phyloP scores from a whole-genome alignment of 805 yeast genomes.

The Trichomonascus vanleenenianus region DNA sequence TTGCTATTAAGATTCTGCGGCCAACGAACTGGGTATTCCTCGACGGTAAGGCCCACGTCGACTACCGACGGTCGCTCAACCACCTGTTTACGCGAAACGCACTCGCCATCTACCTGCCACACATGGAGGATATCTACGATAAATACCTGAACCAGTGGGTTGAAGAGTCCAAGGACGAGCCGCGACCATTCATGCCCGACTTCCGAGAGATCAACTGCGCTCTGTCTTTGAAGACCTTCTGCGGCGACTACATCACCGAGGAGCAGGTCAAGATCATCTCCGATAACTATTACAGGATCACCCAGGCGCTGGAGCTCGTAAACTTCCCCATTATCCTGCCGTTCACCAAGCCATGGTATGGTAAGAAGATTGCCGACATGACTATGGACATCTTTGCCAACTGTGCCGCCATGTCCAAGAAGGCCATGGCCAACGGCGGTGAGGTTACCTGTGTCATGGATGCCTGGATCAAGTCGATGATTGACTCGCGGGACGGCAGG shows the following conservation, averaged over 20 bases:
- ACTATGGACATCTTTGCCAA: constrained; percentile 85
- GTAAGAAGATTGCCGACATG: constrained; percentile 85
- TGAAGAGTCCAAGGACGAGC: constrained; percentile 46
- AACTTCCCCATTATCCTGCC: constrained; percentile 97
- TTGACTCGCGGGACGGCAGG: constrained; percentile 48
- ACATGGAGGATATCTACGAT: constrained; percentile 79
- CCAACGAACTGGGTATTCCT: constrained; percentile 97
- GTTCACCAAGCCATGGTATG: constrained; percentile 97
- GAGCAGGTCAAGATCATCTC: constrained; percentile 83
- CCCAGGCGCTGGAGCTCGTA: constrained; percentile 94
- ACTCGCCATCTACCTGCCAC: constrained; percentile 74
- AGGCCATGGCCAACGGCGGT: constrained; percentile 68
- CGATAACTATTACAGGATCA: constrained; percentile 84
- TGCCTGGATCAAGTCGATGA: constrained; percentile 87
- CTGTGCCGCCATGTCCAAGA: constrained; percentile 85
- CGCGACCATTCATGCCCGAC: constrained; percentile 77
- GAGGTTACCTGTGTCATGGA: constrained; percentile 86
- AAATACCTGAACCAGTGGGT: constrained; percentile 63
- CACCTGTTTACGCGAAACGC: constrained; percentile 84
- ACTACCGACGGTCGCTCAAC: constrained; percentile 84
- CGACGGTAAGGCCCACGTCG: constrained; percentile 93
- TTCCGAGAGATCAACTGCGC: constrained; percentile 97
- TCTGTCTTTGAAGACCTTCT: constrained; percentile 82
- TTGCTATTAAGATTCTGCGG: constrained; percentile 85
- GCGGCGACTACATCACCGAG: constrained; percentile 91